phyloP scores from a whole-genome alignment of 179 eudicot species.

The Dionaea muscipula region DNA sequence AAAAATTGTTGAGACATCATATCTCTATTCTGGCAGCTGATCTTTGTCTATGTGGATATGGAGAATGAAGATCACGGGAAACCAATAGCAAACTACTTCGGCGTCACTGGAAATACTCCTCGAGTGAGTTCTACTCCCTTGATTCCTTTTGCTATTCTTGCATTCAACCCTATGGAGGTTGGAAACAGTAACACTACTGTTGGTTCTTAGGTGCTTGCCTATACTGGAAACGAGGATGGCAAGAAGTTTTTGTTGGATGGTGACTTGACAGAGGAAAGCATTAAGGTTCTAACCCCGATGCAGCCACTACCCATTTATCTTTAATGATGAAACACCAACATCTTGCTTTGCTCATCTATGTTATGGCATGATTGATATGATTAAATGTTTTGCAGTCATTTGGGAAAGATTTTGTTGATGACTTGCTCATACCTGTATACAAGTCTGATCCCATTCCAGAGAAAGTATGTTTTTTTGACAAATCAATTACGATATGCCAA shows the following conservation, averaged over 20 bases:
- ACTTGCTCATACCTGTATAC: conserved; percentile 63
- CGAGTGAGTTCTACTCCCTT: conserved; percentile 23
- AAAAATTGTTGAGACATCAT: too few species aligned
- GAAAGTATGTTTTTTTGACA: conserved; percentile 33
- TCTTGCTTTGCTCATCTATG: background rate
- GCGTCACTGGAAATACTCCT: conserved; percentile 48
- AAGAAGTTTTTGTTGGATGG: conserved; percentile 47
- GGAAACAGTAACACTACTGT: background rate
- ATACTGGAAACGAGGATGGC: conserved; percentile 42
- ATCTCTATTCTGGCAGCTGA: conserved; percentile 54
- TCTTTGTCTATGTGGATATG: conserved; percentile 54
- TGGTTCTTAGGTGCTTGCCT: conserved; percentile 50
- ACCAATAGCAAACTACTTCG: conserved; percentile 69
- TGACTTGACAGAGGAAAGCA: conserved; percentile 45
- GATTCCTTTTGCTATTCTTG: background rate
- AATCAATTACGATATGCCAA: too few species aligned
- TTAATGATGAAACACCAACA: too few species aligned
- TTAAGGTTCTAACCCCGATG: conserved; percentile 38
- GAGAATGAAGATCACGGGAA: conserved; percentile 69
- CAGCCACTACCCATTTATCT: background rate
- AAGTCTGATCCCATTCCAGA: conserved; percentile 84
- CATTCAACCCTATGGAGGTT: background rate
- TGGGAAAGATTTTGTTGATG: conserved; percentile 46
- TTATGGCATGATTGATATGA: background rate
- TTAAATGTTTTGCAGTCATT: conserved; percentile 32